Evolutionary conservation across 169 alveolate genomes (phyloP).

Genomic region (Cyclospora cayetanensis): DNA sequence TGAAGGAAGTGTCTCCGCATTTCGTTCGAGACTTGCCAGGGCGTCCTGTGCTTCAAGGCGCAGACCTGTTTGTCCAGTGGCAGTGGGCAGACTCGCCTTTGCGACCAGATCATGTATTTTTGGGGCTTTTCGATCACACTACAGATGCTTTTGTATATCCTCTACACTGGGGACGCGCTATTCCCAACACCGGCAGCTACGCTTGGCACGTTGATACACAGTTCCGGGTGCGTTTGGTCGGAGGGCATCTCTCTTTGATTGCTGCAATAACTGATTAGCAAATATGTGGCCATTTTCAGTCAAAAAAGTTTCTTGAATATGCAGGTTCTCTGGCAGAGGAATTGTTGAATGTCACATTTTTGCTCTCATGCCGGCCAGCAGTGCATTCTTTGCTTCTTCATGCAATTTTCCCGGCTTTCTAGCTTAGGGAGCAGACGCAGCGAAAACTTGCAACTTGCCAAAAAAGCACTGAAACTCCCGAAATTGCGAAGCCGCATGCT

Average conservation of each 20-base stretch:
- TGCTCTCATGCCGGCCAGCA: too few species aligned
- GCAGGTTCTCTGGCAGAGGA: neutral
- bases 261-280: too few species aligned
- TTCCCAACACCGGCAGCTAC: constrained; percentile 80
- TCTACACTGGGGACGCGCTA: constrained; percentile 76
- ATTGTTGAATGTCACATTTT: neutral
- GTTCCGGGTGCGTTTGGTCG: constrained; percentile 39
- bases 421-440: neutral
- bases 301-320: neutral
- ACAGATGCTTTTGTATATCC: constrained; percentile 68
- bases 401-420: too few species aligned
- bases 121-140: constrained; percentile 73
- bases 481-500: too few species aligned
- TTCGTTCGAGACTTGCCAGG: constrained; percentile 77
- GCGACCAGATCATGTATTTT: constrained; percentile 72
- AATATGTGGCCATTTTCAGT: too few species aligned
- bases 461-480: too few species aligned
- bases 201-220: constrained; percentile 79
- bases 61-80: constrained; percentile 78
- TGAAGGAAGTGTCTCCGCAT: constrained; percentile 34
- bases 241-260: too few species aligned
- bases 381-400: too few species aligned
- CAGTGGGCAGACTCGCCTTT: constrained; percentile 73
- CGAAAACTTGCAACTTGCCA: too few species aligned
- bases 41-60: constrained; percentile 76